Evolutionary conservation across 164 flowering plant genomes (phyloP).

Genomic region (Akebia trifoliata): DNA sequence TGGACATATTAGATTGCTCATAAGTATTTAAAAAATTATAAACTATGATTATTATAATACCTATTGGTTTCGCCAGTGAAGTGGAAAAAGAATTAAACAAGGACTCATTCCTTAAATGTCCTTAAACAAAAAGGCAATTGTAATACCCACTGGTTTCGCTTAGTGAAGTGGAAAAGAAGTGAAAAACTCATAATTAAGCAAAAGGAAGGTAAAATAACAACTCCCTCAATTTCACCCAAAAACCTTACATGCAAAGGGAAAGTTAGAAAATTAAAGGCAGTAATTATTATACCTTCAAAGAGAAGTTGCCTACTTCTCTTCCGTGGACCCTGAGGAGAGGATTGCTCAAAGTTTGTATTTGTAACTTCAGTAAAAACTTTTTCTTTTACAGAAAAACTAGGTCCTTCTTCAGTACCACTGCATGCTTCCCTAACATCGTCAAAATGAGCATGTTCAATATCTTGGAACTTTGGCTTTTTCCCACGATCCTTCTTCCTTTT

Average conservation of each 20-base stretch:
- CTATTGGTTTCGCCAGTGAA: too few species aligned
- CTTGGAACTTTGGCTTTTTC: constrained; percentile 33
- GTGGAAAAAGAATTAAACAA: too few species aligned
- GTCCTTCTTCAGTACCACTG: constrained; percentile 71
- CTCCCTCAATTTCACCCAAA: background rate
- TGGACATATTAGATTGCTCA: too few species aligned
- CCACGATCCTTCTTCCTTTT: constrained; percentile 36
- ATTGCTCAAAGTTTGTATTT: constrained; percentile 23
- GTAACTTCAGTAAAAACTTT: constrained; percentile 39
- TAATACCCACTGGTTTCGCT: background rate
- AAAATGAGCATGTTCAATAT: constrained; percentile 25
- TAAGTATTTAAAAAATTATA: too few species aligned
- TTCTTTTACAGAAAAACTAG: constrained; percentile 26
- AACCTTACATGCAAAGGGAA: background rate
- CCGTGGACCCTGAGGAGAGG: constrained; percentile 35
- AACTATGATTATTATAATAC: too few species aligned
- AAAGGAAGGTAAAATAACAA: background rate
- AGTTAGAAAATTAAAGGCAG: background rate
- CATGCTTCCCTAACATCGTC: constrained; percentile 66
- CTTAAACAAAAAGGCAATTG: too few species aligned
- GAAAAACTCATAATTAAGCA: background rate
- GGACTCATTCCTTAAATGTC: too few species aligned
- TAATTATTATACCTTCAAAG: constrained; percentile 34
- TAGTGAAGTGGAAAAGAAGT: background rate
- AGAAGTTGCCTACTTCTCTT: constrained; percentile 53